Evolutionary conservation across 2,329 filamentous ascomycete genomes (phyloP), one percentile per base, ranked within the genome.

Genomic region (Calonectria montana): DNA sequence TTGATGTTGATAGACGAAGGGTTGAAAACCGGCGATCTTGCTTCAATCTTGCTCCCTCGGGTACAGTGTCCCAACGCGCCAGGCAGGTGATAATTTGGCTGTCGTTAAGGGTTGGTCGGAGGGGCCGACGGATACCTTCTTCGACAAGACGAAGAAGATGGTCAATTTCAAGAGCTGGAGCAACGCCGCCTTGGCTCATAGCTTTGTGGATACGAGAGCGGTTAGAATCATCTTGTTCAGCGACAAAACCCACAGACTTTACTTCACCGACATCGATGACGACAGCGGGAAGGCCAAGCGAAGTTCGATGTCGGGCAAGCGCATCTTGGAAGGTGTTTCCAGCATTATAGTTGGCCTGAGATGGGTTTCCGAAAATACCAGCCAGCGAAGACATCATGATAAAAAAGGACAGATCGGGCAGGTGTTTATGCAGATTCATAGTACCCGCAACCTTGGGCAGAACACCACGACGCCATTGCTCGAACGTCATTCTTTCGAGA

Each of bases 261-360:
- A 59, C 53, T 37, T 59, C 53, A 15, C 62, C 62, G 9, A 80
- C 3, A 59, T 80, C 75, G 18, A 81, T 72, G 3, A 70, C 64
- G 0, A 70, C 65, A 1, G 69, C 77, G 1, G 68, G 48, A 13
- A 73, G 67, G n/a, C 71, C 71, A 15, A 63, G 65, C 9, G 65
- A 45, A 1, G 50, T 45, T 16, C 78, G 73, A 35, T 75, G 69
- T 9, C 67, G 67, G 3, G 77, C 76, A 3, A 81, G 70, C 8
- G 74, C 74, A 50, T 81, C 79, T 13, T 82, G 81, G 75, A 81
- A 84, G 0, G 79, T 74, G 55, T 79, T 78, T 18, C 78, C 82
- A 0, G 82, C 81, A 0, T 82, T 74, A 72, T 88, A 88, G 71
- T 85, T 86, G 41, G 80, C 79, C 50, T 86, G 84, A 0, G 75